Conservation (phyloP, 352 stramenopile species). For the Phytophthora syringae region DNA sequence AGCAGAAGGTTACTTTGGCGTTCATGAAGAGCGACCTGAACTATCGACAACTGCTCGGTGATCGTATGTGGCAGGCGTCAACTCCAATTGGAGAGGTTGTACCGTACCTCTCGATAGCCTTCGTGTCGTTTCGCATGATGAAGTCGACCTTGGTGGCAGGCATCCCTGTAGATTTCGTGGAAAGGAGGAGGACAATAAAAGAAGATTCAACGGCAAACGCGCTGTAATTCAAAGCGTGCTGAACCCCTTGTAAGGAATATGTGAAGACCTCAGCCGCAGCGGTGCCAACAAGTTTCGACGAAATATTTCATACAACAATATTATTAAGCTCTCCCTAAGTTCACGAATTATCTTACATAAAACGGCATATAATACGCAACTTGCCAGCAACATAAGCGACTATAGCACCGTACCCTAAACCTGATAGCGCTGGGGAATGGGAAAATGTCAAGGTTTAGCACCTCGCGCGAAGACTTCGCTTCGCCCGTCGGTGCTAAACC, state of each 20-base stretch:
- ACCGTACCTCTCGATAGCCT: conserved; percentile 71
- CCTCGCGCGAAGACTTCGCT: too few relatives aligned
- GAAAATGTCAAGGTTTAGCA: too few relatives aligned
- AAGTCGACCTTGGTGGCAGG: conserved; percentile 79
- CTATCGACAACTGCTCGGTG: conserved; percentile 95
- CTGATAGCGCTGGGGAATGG: too few relatives aligned
- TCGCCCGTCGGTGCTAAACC: too few relatives aligned
- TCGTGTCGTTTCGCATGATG: conserved; percentile 75
- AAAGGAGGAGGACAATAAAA: conserved; percentile 21
- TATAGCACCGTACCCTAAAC: too few relatives aligned
- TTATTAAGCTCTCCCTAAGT: too few relatives aligned
- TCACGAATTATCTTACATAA: too few relatives aligned
- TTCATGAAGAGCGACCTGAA: conserved; percentile 98
- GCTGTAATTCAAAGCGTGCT: conserved; percentile 5
- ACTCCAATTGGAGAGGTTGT: conserved; percentile 87
- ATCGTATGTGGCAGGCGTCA: conserved; percentile 91
- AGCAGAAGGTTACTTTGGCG: conserved; percentile 73
- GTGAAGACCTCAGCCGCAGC: neutral
- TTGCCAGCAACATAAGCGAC: too few relatives aligned
- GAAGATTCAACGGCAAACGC: conserved; percentile 6
- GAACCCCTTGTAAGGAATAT: neutral
- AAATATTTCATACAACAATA: too few relatives aligned
- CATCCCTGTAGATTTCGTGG: conserved; percentile 49
- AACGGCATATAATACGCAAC: too few relatives aligned
- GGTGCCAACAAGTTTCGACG: neutral